Evolutionary conservation across 2,329 filamentous ascomycete species (phyloP).

Genomic region (Verticillium zaregamsianum): DNA sequence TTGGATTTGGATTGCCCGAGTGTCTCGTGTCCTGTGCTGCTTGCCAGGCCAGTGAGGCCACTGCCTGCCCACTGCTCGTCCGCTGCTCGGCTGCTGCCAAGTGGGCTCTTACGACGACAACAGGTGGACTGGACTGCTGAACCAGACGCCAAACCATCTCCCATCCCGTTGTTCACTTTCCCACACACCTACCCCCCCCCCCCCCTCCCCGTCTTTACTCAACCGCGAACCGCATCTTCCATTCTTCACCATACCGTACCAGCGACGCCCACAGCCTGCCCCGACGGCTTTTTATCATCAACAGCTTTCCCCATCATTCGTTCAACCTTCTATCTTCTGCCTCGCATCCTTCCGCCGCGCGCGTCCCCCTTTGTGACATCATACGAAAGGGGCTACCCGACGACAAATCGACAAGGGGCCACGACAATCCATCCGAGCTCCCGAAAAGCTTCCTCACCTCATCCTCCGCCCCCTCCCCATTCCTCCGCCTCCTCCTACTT

Average conservation of each 20-base stretch:
- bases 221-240: neutral
- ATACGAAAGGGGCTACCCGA: neutral
- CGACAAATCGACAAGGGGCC: neutral
- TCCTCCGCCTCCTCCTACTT: neutral
- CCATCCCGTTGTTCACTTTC: neutral
- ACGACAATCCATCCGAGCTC: neutral
- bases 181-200: neutral
- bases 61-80: constrained; percentile 3
- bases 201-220: neutral
- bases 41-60: neutral
- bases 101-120: constrained; percentile 11
- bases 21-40: neutral
- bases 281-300: neutral
- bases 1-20: neutral
- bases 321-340: neutral
- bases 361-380: neutral
- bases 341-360: neutral
- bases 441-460: neutral
- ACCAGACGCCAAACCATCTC: neutral
- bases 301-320: neutral
- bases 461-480: neutral
- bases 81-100: constrained; percentile 11
- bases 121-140: too few species aligned
- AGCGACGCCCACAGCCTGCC: neutral
- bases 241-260: neutral